Evolutionary conservation across 352 stramenopile genomes (phyloP), one percentile per base, ranked within the genome.

Genomic region (Thraustochytrium sp.): DNA sequence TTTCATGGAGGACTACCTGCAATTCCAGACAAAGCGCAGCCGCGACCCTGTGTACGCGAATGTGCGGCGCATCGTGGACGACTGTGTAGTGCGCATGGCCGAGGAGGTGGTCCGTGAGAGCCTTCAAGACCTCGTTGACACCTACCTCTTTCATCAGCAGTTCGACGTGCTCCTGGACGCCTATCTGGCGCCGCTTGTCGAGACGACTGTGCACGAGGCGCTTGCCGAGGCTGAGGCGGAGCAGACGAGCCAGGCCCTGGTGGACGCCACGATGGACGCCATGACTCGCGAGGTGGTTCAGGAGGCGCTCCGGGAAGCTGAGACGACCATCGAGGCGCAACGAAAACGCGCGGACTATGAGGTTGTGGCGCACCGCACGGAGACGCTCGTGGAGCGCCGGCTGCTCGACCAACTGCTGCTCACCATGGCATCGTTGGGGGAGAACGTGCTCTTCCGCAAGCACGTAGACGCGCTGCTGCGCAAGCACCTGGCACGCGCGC

Each of bases 141-240:
- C 65, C 31, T 82, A 68, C 37, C 49, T 82, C 26, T 82, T 82
- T 40, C 38, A 73, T 29, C 74, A 82, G 51, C 74, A 82, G 46
- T 82, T 82, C 31, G 74, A 82, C 23, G 49, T 51, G 3, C 31
- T 82, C 42, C 51, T 82, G 4, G 74, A 76, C 23, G 37, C 13
- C 4, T 51, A 68, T 3, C 42, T 82, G 5, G 37, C 16, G 23
- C 54, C 74, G 21, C 9, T 68, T 11, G 18, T 82, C 54, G 16
- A 23, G 16, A 16, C 3, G 4, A 36, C 26, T 3, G 74, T 38
- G 29, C 9, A 46, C 16, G 31, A 48, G 16, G 53, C 74, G 11
- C 23, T 38, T 8, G 21, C 26, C 21, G 74, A 82, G 2, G 29
- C 31, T 18, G 29, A 73, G 26, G 46, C 78, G 13, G 74, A 82